A percentile compares a stretch with the other conserved stretches of the same genome.
These are phyloP conservation scores for Nakataea oryzae DNA, from an alignment of 2,329 filamentous ascomycete species.

Conservation along the genomic window DNA sequence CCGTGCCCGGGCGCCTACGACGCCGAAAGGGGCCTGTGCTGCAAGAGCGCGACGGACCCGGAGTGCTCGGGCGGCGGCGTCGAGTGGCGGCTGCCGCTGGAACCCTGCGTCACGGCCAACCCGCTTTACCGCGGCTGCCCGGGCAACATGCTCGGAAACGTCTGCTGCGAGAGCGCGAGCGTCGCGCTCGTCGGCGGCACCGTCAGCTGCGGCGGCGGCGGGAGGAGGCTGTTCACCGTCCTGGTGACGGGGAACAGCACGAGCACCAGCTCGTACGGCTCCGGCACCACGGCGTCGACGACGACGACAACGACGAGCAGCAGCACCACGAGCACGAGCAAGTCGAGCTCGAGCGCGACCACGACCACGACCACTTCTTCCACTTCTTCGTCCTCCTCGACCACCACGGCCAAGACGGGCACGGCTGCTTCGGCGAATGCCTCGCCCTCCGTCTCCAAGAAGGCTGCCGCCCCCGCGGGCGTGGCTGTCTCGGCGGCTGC, in stretches of 20 bases:
- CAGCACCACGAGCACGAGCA: neutral
- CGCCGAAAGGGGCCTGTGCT: slow-evolving; percentile 1
- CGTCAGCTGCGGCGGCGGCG: neutral
- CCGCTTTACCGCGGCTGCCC: slow-evolving; percentile 3
- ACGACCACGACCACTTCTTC: no score
- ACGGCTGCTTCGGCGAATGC: neutral
- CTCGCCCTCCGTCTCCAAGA: neutral
- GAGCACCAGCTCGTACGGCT: neutral
- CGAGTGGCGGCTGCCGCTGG: slow-evolving; percentile 4
- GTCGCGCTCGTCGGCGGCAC: slow-evolving; percentile 16
- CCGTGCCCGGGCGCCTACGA: slow-evolving; percentile 3
- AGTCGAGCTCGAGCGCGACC: neutral
- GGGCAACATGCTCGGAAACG: slow-evolving; percentile 4
- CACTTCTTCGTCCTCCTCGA: no score
- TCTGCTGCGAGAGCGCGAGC: slow-evolving; percentile 2
- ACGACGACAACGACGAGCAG: no score
- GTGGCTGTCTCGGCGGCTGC: neutral
- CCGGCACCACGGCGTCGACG: neutral
- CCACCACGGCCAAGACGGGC: neutral
- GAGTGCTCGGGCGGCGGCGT: neutral
- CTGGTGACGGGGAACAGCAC: neutral
- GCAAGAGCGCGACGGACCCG: neutral
- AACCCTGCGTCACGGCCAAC: neutral
- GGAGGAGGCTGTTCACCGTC: slow-evolving; percentile 2
- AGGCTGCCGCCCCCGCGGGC: neutral